phyloP scores from a whole-genome alignment of 2,329 filamentous ascomycete species.

The Fusarium scirpi region DNA sequence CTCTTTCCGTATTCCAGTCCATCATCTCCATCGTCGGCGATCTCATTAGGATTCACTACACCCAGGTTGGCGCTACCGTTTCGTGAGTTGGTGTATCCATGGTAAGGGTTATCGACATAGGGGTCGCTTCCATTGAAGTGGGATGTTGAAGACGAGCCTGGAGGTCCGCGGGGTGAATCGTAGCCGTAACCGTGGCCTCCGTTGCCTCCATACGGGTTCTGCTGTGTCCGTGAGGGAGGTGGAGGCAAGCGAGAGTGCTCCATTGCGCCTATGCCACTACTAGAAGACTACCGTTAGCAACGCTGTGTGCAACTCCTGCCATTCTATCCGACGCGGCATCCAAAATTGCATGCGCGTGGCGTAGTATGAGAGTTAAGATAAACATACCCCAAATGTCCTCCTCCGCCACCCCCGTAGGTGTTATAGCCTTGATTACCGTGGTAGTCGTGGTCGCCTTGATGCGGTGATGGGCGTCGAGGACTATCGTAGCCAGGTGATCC shows the following conservation, averaged over 20 bases:
- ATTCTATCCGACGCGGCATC: constrained; percentile 74
- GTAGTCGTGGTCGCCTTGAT: constrained; percentile 41
- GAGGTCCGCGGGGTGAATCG: constrained; percentile 36
- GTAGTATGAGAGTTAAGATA: constrained; percentile 53
- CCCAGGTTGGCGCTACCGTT: constrained; percentile 64
- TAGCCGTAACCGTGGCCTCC: constrained; percentile 45
- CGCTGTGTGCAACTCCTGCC: constrained; percentile 73
- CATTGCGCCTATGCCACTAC: constrained; percentile 74
- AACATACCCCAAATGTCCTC: constrained; percentile 46
- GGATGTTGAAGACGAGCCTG: constrained; percentile 29
- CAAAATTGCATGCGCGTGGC: constrained; percentile 75
- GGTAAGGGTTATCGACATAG: constrained; percentile 75
- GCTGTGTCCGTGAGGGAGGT: constrained; percentile 52
- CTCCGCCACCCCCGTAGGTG: constrained; percentile 26
- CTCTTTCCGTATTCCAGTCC: constrained; percentile 70
- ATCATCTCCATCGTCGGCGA: constrained; percentile 90
- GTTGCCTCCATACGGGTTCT: constrained; percentile 42
- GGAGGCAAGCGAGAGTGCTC: constrained; percentile 56
- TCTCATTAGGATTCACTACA: constrained; percentile 80
- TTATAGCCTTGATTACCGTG: constrained; percentile 33
- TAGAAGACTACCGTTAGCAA: constrained; percentile 72
- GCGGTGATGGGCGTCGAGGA: constrained; percentile 36
- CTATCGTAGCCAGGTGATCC: constrained; percentile 42
- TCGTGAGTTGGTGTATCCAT: constrained; percentile 61
- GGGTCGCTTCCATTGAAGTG: constrained; percentile 52